Evolutionary conservation across 2,329 filamentous ascomycete species (phyloP).

Genomic region (Neocatenulostroma microsporum): DNA sequence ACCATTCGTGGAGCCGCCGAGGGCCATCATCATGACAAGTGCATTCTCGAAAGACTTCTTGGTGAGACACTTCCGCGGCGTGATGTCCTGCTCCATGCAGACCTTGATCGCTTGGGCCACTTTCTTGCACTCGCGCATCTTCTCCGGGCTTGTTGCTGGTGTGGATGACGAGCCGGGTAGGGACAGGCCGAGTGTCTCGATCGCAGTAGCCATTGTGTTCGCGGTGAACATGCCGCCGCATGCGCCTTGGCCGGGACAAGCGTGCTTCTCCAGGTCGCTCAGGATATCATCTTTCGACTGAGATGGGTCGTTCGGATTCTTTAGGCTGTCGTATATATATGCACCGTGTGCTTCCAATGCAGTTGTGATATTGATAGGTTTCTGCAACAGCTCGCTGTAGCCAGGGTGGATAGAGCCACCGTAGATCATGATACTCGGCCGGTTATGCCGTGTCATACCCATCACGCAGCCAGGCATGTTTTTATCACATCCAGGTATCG

Average conservation of each 20-base stretch:
- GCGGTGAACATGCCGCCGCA: conserved; percentile 94
- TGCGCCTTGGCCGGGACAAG: conserved; percentile 70
- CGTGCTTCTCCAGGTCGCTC: conserved; percentile 70
- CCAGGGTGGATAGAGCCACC: conserved; percentile 85
- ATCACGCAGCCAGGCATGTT: conserved; percentile 89
- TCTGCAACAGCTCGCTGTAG: conserved; percentile 67
- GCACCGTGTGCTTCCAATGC: conserved; percentile 85
- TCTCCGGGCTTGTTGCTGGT: conserved; percentile 71
- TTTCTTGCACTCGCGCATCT: conserved; percentile 78
- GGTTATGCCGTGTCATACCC: conserved; percentile 83
- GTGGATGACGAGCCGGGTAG: conserved; percentile 78
- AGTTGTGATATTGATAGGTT: conserved; percentile 77
- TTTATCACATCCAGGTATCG: conserved; percentile 92
- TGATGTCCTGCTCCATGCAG: conserved; percentile 76
- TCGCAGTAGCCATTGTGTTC: conserved; percentile 86
- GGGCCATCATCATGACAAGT: conserved; percentile 79
- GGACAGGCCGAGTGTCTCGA: conserved; percentile 79
- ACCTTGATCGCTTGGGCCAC: conserved; percentile 68
- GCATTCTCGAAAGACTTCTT: conserved; percentile 80
- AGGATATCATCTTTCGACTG: conserved; percentile 62
- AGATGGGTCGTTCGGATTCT: conserved; percentile 54
- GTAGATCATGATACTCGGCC: conserved; percentile 92
- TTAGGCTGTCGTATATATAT: conserved; percentile 50
- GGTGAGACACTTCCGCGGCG: conserved; percentile 70
- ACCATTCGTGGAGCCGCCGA: conserved; percentile 85